A percentile compares a stretch with the other conserved stretches of the same genome.
Conservation (phyloP, 306 rosid genomes). For the Oxytropis ochrocephala region DNA sequence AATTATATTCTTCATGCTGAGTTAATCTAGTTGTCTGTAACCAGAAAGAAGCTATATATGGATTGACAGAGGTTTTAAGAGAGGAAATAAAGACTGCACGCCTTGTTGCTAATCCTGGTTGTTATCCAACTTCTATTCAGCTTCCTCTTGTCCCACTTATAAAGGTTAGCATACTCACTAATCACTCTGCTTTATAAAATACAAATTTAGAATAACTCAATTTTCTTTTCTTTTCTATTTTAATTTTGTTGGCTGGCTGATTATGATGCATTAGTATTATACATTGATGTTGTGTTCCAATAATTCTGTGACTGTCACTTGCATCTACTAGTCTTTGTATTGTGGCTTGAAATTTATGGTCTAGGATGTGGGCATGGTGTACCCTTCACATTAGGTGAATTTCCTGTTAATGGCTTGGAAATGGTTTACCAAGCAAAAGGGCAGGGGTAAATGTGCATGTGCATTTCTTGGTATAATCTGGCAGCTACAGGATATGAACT, state of each 20-base stretch:
- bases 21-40: slow-evolving; percentile 23
- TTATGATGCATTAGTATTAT: not conserved
- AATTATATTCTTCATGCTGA: slow-evolving; percentile 4
- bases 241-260: not conserved
- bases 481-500: not conserved
- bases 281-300: not conserved
- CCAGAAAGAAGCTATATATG: slow-evolving; percentile 91
- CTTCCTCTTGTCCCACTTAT: slow-evolving; percentile 89
- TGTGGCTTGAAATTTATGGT: not conserved
- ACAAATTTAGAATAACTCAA: not conserved
- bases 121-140: slow-evolving; percentile 93
- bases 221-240: not conserved
- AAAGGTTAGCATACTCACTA: slow-evolving; percentile 45
- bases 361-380: not conserved
- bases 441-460: not conserved
- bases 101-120: slow-evolving; percentile 94
- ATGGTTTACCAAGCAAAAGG: not conserved
- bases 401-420: not conserved
- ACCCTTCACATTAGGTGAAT: not conserved
- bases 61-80: slow-evolving; percentile 84
- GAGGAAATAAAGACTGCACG: slow-evolving; percentile 67
- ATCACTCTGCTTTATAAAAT: not conserved
- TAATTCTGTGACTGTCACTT: not conserved
- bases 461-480: not conserved
- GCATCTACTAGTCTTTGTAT: slow-evolving; percentile 4